Conservation (phyloP, 2,329 filamentous ascomycete species). For the Trichophyton rubrum region DNA sequence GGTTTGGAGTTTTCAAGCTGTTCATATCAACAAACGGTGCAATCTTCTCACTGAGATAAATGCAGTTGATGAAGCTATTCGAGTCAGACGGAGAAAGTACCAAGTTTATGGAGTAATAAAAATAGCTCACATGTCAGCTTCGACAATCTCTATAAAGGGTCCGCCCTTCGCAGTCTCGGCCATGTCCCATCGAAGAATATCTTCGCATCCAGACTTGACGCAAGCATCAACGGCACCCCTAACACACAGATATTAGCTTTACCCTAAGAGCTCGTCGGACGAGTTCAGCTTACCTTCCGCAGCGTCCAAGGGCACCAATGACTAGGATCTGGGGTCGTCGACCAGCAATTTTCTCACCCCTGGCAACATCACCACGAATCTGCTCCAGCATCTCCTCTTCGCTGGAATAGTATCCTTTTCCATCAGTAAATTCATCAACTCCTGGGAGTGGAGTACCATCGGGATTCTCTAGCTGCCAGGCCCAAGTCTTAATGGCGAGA, state of each 20-base stretch:
- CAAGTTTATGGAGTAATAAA: background rate
- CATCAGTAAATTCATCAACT: constrained; percentile 43
- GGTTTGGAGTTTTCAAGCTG: constrained; percentile 52
- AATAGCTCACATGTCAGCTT: constrained; percentile 40
- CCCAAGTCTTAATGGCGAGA: constrained; percentile 67
- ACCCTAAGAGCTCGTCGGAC: too few relatives aligned
- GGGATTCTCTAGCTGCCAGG: constrained; percentile 64
- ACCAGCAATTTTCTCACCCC: constrained; percentile 54
- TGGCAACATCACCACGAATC: constrained; percentile 58
- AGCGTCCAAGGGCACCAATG: constrained; percentile 53
- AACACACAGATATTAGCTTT: constrained; percentile 31
- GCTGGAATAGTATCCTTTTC: constrained; percentile 41
- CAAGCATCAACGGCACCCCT: constrained; percentile 72
- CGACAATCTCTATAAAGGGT: constrained; percentile 65
- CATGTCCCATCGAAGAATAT: constrained; percentile 66
- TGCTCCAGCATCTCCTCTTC: constrained; percentile 60
- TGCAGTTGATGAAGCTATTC: constrained; percentile 76
- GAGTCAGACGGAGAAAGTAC: constrained; percentile 12
- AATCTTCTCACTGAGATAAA: constrained; percentile 69
- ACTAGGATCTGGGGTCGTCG: constrained; percentile 63
- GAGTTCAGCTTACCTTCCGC: constrained; percentile 11
- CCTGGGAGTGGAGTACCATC: constrained; percentile 53
- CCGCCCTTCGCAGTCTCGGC: constrained; percentile 64
- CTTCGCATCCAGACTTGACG: constrained; percentile 53
- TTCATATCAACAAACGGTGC: constrained; percentile 67